phyloP scores from a whole-genome alignment of 306 rosid genomes.

The Mucuna pruriens region DNA sequence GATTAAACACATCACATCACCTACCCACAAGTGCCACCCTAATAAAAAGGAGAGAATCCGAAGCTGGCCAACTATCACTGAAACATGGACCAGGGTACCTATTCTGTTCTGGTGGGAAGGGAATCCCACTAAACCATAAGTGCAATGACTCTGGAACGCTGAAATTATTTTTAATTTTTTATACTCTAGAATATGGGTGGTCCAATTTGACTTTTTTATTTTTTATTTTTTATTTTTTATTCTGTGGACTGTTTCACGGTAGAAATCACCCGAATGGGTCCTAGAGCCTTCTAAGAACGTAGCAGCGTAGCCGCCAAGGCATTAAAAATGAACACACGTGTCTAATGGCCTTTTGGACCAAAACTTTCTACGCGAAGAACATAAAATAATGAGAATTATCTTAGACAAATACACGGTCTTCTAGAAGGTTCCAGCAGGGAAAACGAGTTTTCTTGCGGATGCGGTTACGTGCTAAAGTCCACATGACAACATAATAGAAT shows the following conservation, averaged over 20 bases:
- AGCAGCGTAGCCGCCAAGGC: conserved; percentile 1
- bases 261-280: conserved; percentile 12
- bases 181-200: background rate
- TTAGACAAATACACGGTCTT: conserved; percentile 2
- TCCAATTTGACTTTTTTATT: background rate
- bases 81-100: background rate
- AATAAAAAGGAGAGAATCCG: background rate
- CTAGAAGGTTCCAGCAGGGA: conserved; percentile 35
- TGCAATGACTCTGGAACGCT: background rate
- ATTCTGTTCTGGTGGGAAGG: background rate
- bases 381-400: background rate
- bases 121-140: conserved; percentile 21
- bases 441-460: conserved; percentile 30
- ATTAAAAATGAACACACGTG: conserved; percentile 23
- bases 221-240: background rate
- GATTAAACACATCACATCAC: background rate
- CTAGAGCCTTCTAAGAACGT: conserved; percentile 4
- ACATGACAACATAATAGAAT: background rate
- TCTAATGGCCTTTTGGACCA: conserved; percentile 29
- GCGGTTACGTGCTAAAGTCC: background rate
- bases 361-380: background rate
- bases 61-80: conserved; percentile 6
- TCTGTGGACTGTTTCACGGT: background rate
- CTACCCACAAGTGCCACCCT: too few species aligned
- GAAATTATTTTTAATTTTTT: background rate